These are phyloP conservation scores for Noccaea bulbosa DNA, from an alignment of 345 rosid genomes.

Conservation along the genomic window DNA sequence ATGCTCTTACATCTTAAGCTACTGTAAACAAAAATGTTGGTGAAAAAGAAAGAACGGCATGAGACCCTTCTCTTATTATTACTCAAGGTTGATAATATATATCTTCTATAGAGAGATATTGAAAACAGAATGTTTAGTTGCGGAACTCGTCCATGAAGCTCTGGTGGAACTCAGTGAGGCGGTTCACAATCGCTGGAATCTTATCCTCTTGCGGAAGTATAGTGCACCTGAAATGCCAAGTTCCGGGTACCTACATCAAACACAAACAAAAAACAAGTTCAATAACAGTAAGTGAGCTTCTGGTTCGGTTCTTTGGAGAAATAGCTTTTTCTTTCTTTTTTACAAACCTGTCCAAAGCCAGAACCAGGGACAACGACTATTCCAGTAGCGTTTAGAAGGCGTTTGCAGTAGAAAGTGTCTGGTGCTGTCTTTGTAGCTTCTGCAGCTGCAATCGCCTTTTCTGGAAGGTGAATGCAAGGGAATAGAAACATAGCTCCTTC, in stretches of 20 bases:
- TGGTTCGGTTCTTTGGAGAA: background rate
- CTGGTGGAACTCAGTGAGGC: constrained; percentile 79
- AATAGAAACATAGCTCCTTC: constrained; percentile 99
- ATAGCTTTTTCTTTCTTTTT: background rate
- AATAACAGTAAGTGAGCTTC: constrained; percentile 10
- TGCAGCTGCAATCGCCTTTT: constrained; percentile 87
- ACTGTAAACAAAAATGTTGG: constrained; percentile 21
- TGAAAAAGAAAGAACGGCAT: background rate
- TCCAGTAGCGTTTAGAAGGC: constrained; percentile 88
- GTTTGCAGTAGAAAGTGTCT: constrained; percentile 80
- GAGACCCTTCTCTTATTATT: constrained; percentile 20
- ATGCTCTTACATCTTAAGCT: constrained; percentile 30
- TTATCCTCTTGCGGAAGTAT: constrained; percentile 96
- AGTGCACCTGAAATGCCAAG: constrained; percentile 99
- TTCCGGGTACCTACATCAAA: constrained; percentile 78
- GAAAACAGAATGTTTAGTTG: constrained; percentile 36
- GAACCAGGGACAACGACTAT: constrained; percentile 97
- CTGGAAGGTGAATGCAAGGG: constrained; percentile 69
- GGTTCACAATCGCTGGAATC: constrained; percentile 79
- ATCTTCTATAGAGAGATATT: background rate
- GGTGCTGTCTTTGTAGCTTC: constrained; percentile 74
- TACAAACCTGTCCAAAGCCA: constrained; percentile 83
- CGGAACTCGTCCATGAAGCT: constrained; percentile 83
- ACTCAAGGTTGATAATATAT: constrained; percentile 29
- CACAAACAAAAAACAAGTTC: constrained; percentile 6